Base-by-base conservation (phyloP, 306 rosid species). In the Senna siamea region DNA sequence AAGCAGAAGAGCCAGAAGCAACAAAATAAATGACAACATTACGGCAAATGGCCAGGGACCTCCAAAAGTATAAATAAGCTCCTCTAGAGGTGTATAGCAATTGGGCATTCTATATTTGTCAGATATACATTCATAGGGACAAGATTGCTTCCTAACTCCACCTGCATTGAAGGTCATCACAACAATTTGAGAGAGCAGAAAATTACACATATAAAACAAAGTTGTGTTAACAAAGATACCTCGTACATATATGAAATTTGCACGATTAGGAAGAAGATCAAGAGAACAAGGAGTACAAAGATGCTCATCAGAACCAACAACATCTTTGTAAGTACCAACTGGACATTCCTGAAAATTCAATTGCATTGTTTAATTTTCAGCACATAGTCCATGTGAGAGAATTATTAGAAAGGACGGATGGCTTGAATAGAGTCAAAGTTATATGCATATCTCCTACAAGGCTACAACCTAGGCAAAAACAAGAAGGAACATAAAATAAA, bases 91-190 rank as follows among this genome's bases (percentile, higher is more conserved):
- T 23, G 98, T 91, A 63, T 87, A 89, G 85, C 98, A 93, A 76
- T 89, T 93, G 62, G 98, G 98, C 96, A 89, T 86, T 80, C 96
- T 86, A 79, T 93, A 93, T 70, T 93, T 93, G 74, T 93, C 97
- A 51, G 97, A 89, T 79, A 93, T 81, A 73, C 98, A 93, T 84
- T 76, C 81, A 82, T 91, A 93, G 32, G 97, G 98, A 75, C 98
- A 93, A 37, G 88, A 72, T 73, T 86, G 71, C 73, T 28, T 9
- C 37, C 82, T 83, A 77, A 88, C 98, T 38, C 98, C 98, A 5
- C 98, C 98, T 84, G 82, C 65, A 74, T 62, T 88, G 84, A 70
- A 81, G 67, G 69, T 56, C 75, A 70, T 78, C 48, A 34, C 54
- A 75, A 63, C 44, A 58, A 52, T 20, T 6, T 55, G 52, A 73